phyloP scores from a whole-genome alignment of 352 stramenopile species.

The Phytophthora constricta region DNA sequence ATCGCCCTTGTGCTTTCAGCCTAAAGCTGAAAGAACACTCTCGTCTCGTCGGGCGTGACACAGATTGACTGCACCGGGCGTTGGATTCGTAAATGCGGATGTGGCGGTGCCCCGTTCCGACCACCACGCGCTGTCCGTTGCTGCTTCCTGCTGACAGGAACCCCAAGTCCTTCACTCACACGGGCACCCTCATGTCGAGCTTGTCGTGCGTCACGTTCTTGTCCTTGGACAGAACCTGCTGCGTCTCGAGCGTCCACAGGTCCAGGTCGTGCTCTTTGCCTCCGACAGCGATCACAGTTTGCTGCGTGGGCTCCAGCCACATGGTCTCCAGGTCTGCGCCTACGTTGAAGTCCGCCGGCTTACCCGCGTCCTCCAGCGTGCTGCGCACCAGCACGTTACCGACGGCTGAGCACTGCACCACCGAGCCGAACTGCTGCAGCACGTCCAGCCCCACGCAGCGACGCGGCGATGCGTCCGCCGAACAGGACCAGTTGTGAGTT shows the following conservation, averaged over 20 bases:
- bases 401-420: conserved; percentile 69
- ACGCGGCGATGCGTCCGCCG: conserved; percentile 7
- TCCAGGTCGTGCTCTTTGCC: conserved; percentile 86
- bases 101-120: conserved; percentile 81
- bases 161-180: conserved; percentile 86
- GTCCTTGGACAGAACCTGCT: conserved; percentile 77
- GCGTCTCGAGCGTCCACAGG: conserved; percentile 85
- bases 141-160: conserved; percentile 69
- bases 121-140: conserved; percentile 74
- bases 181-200: conserved; percentile 88
- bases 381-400: conserved; percentile 67
- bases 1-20: too few relatives aligned
- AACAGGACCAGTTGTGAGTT: conserved; percentile 57
- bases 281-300: conserved; percentile 71
- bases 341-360: conserved; percentile 63
- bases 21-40: too few relatives aligned
- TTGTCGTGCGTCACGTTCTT: conserved; percentile 91
- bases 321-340: conserved; percentile 58
- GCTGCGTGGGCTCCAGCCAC: conserved; percentile 48
- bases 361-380: conserved; percentile 44
- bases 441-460: conserved; percentile 65
- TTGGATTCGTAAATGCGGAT: conserved; percentile 90
- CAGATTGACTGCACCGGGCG: conserved; percentile 79
- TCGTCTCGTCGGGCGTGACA: conserved; percentile 77
- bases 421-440: conserved; percentile 62